Evolutionary conservation across 257 asterid species (phyloP), one percentile per base, ranked within the genome.

Genomic region (Anisodus tanguticus): DNA sequence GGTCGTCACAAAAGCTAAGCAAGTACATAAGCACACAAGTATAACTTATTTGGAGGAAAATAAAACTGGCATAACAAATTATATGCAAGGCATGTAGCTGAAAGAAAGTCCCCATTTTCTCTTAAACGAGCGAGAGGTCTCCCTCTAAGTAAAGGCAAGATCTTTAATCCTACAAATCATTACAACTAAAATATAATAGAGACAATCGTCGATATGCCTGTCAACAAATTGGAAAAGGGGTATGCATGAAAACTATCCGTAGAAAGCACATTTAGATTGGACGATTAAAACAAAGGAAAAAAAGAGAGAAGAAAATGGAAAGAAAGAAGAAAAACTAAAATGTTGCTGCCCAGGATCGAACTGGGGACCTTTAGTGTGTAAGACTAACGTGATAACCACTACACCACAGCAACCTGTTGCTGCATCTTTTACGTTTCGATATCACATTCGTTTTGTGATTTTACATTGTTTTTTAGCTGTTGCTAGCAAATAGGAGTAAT

Each of bases 381-480:
- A 87, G 84, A 78, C 89, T 82, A 85, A 82, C 84, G 87, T 87
- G 89, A 87, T 77, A 87, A 84, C 89, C 89, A 87, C 89, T 87
- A 84, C 89, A 82, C 89, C 86, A 87, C 89, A 87, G 87, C 78
- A 87, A 84, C 87, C 4, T 2, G 2, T 37, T 16, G 1, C 0
- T 8, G 0, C 4, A 3, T 41, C 45, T 0, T 41, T 41, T 31
- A 41, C 4, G 0, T 5, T 41, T 41, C 0, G 3, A 2, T 41
- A 2, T 41, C 5, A 41, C 45, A 41, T 41, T 3, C 45, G 5
- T 3, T 2, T 41, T 41, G 0, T 5, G 0, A 41, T 2, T 2
- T 4, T 41, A 41, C 45, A 2, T 41, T 41, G 45, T 41, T 41
- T 41, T 31, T 41, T 41, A 3, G 45, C 45, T 41, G 45, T 41